A percentile compares a stretch with the other conserved stretches of the same genome.
phyloP scores from a whole-genome alignment of 495 filamentous ascomycete genomes.

The Thermothielavioides terrestris region DNA sequence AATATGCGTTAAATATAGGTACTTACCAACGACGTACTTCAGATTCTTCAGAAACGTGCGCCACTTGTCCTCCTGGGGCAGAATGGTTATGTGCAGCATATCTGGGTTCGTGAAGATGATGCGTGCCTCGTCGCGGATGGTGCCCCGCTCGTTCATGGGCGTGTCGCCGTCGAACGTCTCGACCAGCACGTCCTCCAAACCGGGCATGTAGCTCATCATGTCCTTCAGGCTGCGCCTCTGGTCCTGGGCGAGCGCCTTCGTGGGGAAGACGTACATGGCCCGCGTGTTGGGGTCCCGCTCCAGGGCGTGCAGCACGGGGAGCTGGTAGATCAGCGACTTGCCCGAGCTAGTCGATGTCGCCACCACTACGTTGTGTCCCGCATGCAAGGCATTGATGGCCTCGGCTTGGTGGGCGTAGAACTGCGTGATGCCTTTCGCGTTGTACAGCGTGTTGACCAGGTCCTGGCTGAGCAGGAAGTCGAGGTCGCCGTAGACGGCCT shows the following conservation, averaged over 20 bases:
- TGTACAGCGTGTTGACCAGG: constrained; percentile 90
- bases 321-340: constrained; percentile 93
- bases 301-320: constrained; percentile 83
- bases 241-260: constrained; percentile 94
- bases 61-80: constrained; percentile 89
- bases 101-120: constrained; percentile 99
- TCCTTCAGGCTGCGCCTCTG: constrained; percentile 84
- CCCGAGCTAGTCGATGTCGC: constrained; percentile 93
- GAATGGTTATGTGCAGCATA: constrained; percentile 92
- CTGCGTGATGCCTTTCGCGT: constrained; percentile 71
- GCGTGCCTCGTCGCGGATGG: constrained; percentile 77
- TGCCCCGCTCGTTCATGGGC: constrained; percentile 64
- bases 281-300: constrained; percentile 67
- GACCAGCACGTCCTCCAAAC: constrained; percentile 64
- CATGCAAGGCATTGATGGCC: constrained; percentile 83
- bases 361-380: constrained; percentile 80
- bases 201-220: constrained; percentile 68
- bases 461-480: constrained; percentile 81
- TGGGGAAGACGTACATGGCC: constrained; percentile 98
- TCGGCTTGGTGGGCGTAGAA: constrained; percentile 94
- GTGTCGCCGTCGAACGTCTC: constrained; percentile 98
- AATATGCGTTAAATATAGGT: no score
- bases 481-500: constrained; percentile 73
- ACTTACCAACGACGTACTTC: constrained; percentile 74
- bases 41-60: constrained; percentile 80